A percentile compares a stretch with the other conserved stretches of the same genome.
Evolutionary conservation across 2,329 filamentous ascomycete species (phyloP).

Genomic region (Aspergillus calidoustus): DNA sequence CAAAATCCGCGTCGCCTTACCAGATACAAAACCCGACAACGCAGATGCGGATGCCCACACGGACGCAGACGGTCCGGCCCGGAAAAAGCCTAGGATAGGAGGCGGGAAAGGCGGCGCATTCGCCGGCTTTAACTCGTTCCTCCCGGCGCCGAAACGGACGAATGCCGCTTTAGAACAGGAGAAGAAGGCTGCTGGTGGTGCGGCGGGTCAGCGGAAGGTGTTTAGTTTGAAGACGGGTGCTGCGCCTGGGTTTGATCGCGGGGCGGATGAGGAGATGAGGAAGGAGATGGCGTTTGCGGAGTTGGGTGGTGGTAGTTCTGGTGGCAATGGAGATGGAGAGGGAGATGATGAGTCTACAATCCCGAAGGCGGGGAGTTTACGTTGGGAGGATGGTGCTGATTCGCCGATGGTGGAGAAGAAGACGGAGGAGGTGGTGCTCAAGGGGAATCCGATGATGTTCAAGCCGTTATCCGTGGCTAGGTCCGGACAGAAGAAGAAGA

Average conservation of each 20-base stretch:
- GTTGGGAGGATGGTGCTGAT: slow-evolving; percentile 16
- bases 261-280: slow-evolving; percentile 49
- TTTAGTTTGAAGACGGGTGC: slow-evolving; percentile 82
- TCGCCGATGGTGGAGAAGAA: slow-evolving; percentile 17
- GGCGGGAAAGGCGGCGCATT: slow-evolving; percentile 71
- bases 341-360: slow-evolving; percentile 37
- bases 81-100: slow-evolving; percentile 71
- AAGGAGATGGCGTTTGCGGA: slow-evolving; percentile 32
- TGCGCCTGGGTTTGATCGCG: slow-evolving; percentile 78
- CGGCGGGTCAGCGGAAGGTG: slow-evolving; percentile 54
- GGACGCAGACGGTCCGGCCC: slow-evolving; percentile 59
- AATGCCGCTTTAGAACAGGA: slow-evolving; percentile 30
- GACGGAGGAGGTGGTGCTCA: slow-evolving; percentile 53
- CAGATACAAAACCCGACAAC: slow-evolving; percentile 55
- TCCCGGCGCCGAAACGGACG: slow-evolving; percentile 77
- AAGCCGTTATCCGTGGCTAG: slow-evolving; percentile 83
- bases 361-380: slow-evolving; percentile 32
- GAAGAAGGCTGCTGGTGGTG: slow-evolving; percentile 34
- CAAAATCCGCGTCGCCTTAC: slow-evolving; percentile 82
- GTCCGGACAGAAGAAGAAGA: slow-evolving; percentile 71
- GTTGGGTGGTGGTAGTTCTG: not conserved
- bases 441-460: slow-evolving; percentile 84
- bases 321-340: slow-evolving; percentile 17
- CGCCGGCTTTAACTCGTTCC: slow-evolving; percentile 80
- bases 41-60: slow-evolving; percentile 37